These are phyloP conservation scores for Aspergillus hiratsukae DNA, from an alignment of 2,329 filamentous ascomycete species.

Conservation along the genomic window DNA sequence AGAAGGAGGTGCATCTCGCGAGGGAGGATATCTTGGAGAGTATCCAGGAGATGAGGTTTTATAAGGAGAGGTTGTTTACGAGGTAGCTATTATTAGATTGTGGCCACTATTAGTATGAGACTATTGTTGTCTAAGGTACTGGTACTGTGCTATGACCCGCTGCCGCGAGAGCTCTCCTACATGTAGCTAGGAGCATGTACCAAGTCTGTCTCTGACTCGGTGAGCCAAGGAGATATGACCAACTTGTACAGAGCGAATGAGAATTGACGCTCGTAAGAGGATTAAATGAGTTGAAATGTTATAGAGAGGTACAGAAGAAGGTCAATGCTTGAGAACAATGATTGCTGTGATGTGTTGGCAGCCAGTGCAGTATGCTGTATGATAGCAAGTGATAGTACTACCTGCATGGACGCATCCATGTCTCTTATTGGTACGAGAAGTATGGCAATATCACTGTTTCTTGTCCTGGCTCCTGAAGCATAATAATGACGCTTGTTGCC, in stretches of 20 bases:
- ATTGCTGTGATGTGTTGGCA: not conserved
- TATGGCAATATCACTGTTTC: not conserved
- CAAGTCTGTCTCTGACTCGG: not conserved
- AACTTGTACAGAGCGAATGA: not conserved
- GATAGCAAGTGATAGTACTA: not conserved
- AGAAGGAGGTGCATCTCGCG: conserved; percentile 75
- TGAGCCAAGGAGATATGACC: not conserved
- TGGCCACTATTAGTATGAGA: not conserved
- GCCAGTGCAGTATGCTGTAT: not conserved
- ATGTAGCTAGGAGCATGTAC: not conserved
- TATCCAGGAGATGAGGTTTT: conserved; percentile 85
- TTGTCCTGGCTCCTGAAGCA: not conserved
- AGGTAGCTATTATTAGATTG: not conserved
- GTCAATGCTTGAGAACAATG: not conserved
- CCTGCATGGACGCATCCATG: not conserved
- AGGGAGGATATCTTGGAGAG: conserved; percentile 90
- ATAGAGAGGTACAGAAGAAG: too few relatives aligned
- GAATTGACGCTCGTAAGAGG: too few relatives aligned
- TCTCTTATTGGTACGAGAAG: not conserved
- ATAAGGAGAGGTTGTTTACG: conserved; percentile 66
- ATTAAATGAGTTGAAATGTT: too few relatives aligned
- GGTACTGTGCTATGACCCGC: not conserved
- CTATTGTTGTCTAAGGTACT: not conserved
- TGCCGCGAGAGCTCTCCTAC: not conserved
- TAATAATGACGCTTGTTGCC: not conserved